A percentile compares a stretch with the other conserved stretches of the same genome.
Evolutionary conservation across 495 filamentous ascomycete species (phyloP).

Genomic region (Xylaria flabelliformis): DNA sequence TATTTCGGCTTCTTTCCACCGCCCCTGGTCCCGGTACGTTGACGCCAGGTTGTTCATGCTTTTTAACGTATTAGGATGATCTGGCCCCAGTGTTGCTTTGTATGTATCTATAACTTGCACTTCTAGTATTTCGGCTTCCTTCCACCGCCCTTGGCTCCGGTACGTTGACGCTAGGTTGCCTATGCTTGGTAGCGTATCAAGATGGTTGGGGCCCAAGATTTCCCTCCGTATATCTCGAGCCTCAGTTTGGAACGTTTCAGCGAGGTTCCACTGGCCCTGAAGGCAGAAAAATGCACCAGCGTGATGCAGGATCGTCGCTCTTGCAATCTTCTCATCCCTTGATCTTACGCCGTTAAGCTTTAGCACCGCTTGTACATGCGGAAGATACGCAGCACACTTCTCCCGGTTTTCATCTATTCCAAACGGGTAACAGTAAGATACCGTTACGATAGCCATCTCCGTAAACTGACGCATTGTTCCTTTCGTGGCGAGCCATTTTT

Average conservation of each 20-base stretch:
- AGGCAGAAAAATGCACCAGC: neutral
- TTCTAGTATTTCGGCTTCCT: constrained; percentile 45
- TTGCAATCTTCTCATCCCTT: constrained; percentile 24
- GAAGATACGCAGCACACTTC: constrained; percentile 44
- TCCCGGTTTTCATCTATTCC: constrained; percentile 44
- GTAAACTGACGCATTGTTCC: constrained; percentile 31
- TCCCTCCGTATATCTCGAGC: constrained; percentile 37
- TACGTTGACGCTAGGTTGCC: constrained; percentile 47
- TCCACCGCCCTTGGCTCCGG: constrained; percentile 40
- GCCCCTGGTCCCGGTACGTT: constrained; percentile 32
- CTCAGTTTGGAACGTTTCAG: constrained; percentile 42
- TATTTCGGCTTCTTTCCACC: constrained; percentile 46
- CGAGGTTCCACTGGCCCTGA: constrained; percentile 41
- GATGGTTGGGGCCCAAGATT: constrained; percentile 47
- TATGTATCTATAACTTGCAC: constrained; percentile 42
- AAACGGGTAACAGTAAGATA: constrained; percentile 44
- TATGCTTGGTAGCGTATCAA: constrained; percentile 39
- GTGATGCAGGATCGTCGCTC: constrained; percentile 21
- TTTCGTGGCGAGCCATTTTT: constrained; percentile 49
- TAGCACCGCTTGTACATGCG: constrained; percentile 39
- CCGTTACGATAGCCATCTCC: constrained; percentile 39
- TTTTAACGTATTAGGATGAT: constrained; percentile 48
- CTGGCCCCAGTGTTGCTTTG: constrained; percentile 42
- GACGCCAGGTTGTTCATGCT: constrained; percentile 41
- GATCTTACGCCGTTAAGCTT: neutral